Base-by-base conservation (phyloP, 352 stramenopile species). In the Peronospora farinosa region DNA sequence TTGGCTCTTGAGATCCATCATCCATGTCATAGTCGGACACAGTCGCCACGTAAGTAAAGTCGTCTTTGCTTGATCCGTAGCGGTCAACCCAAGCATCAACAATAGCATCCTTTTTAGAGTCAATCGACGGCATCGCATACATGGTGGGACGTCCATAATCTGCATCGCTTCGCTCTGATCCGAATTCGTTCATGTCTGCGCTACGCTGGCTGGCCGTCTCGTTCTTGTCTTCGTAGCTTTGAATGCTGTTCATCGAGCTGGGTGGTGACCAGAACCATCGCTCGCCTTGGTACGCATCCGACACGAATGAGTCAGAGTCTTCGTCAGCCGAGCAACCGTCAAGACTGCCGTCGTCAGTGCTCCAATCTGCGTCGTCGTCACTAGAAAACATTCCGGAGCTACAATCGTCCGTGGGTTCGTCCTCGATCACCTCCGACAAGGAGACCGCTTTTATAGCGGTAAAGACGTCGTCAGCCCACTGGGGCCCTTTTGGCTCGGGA, bases 391-490 rank as follows among this genome's bases (percentile, higher is more conserved):
- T 13, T 10, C 49, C 59, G 5, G 59, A 67, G 59, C 59, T 67
- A 44, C 59, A 64, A 36, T 53, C 63, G 36, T 67, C 59, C 0
- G 59, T 67, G 12, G 63, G 45, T 9, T 60, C 59, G 25, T 60
- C 59, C 5, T 63, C 54, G 16, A 47, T 8, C 2, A 45, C 33
- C 8, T 41, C 3, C 27, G 45, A 37, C 9, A 62, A 37, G 19
- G 51, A 56, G 28, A 56, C 35, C 12, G 2, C 17, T 54, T 64
- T 60, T 7, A 41, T 30, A 2, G 53, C 30, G 1, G 59, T 63
- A 41, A 67, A 67, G 17, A 67, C 59, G 36, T 67, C 45, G 45
- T 67, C 49, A 10, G 59, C 54, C 59, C 59, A 67, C 19, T 54
- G 51, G 10, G 59, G 59, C 0, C 54, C 59, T 51, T 35, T 67